Conservation (phyloP, 1,139 yeast genomes). For the Chernovozyma sophiae-reginae region DNA sequence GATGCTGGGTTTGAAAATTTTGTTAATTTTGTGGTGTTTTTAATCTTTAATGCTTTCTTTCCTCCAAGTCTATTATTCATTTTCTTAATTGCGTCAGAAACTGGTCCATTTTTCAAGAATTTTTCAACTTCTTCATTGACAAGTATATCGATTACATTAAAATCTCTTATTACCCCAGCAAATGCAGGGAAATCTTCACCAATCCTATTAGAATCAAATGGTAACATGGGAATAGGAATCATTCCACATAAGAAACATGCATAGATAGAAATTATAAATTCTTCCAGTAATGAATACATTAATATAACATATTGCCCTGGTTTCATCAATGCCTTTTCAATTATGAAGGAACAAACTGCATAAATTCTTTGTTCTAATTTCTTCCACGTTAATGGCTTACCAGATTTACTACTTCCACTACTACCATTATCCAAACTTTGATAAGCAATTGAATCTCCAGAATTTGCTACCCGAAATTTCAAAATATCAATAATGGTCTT, state of each 20-base stretch:
- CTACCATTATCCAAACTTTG: slow-evolving; percentile 55
- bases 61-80: slow-evolving; percentile 34
- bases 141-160: slow-evolving; percentile 65
- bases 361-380: slow-evolving; percentile 76
- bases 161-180: slow-evolving; percentile 62
- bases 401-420: slow-evolving; percentile 38
- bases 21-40: slow-evolving; percentile 64
- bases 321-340: slow-evolving; percentile 48
- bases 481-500: slow-evolving; percentile 67
- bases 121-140: slow-evolving; percentile 77
- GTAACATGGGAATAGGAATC: slow-evolving; percentile 74
- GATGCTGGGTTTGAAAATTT: slow-evolving; percentile 49
- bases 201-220: slow-evolving; percentile 64
- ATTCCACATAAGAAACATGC: slow-evolving; percentile 86
- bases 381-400: slow-evolving; percentile 70
- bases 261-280: slow-evolving; percentile 73
- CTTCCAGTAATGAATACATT: slow-evolving; percentile 87
- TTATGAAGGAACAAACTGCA: slow-evolving; percentile 58
- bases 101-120: slow-evolving; percentile 64
- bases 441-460: slow-evolving; percentile 79
- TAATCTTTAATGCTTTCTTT: slow-evolving; percentile 48
- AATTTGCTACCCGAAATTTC: slow-evolving; percentile 71
- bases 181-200: slow-evolving; percentile 76
- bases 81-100: slow-evolving; percentile 60
- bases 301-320: slow-evolving; percentile 74